Conservation (phyloP, 2,329 filamentous ascomycete genomes). For the Phialocephala sp. region DNA sequence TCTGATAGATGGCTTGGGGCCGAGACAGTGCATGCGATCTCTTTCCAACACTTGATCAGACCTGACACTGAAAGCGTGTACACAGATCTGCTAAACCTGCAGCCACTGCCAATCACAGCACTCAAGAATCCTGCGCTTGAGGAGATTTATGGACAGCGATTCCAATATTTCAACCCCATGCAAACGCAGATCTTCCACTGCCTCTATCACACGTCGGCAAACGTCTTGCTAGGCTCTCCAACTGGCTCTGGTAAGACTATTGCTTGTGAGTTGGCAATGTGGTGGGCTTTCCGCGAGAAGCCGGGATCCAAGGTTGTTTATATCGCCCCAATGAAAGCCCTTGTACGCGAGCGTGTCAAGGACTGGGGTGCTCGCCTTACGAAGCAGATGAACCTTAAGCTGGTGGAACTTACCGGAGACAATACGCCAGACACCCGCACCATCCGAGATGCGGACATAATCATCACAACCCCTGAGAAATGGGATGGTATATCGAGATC, state of each 20-base stretch:
- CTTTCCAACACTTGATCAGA: conserved; percentile 96
- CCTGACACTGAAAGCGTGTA: conserved; percentile 98
- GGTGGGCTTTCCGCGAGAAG: conserved; percentile 96
- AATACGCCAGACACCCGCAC: conserved; percentile 97
- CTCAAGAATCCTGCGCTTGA: conserved; percentile 87
- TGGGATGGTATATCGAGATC: conserved; percentile 96
- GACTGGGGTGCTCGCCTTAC: conserved; percentile 90
- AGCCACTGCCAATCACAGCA: conserved; percentile 85
- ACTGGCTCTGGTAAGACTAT: conserved; percentile 98
- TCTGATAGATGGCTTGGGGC: conserved; percentile 97
- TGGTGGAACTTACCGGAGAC: conserved; percentile 96
- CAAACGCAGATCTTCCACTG: conserved; percentile 99
- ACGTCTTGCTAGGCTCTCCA: conserved; percentile 92
- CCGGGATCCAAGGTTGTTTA: conserved; percentile 98
- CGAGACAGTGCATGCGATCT: conserved; percentile 93
- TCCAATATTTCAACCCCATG: conserved; percentile 99
- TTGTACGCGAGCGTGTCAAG: conserved; percentile 93
- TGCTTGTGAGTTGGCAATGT: conserved; percentile 95
- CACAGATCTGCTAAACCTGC: conserved; percentile 89
- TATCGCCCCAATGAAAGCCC: conserved; percentile 98
- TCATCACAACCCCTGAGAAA: conserved; percentile 99
- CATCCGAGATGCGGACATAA: conserved; percentile 94
- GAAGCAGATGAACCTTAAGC: conserved; percentile 80
- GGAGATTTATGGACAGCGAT: conserved; percentile 85
- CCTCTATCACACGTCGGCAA: conserved; percentile 88